These are phyloP conservation scores for Triticum monococcum DNA, from an alignment of 176 grass and related monocot genomes.

Conservation along the genomic window DNA sequence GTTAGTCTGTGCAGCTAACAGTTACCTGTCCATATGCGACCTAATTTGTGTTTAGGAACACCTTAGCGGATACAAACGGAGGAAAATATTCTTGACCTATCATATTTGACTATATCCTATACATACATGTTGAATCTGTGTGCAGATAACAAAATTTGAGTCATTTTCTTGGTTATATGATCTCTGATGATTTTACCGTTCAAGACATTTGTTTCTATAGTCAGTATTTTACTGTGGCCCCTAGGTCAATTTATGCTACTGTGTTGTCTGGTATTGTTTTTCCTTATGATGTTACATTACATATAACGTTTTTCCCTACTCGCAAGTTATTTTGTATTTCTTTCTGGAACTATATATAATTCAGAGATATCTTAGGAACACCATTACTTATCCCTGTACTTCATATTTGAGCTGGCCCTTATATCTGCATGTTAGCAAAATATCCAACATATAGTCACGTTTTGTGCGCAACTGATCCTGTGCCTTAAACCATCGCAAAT, in stretches of 20 bases:
- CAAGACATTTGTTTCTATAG: no score
- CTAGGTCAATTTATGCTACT: no score
- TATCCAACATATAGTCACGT: neutral
- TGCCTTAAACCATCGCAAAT: neutral
- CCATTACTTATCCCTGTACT: neutral
- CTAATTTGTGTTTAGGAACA: neutral
- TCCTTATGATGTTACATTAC: neutral
- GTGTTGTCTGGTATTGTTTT: neutral
- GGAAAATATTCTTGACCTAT: neutral
- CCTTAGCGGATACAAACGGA: neutral
- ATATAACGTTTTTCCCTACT: neutral
- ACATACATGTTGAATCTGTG: neutral
- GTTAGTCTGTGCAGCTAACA: neutral
- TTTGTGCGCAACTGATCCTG: neutral
- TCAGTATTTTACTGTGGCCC: no score
- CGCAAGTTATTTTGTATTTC: neutral
- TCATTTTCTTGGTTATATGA: no score
- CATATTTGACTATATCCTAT: neutral
- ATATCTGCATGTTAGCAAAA: neutral
- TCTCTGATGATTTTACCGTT: no score
- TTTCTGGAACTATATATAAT: neutral
- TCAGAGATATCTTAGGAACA: neutral
- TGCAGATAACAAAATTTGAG: neutral
- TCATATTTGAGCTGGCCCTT: neutral
- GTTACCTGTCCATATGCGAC: neutral